These are phyloP conservation scores for Aechmea fasciata DNA, from an alignment of 176 grass and related monocot genomes.

Conservation along the genomic window DNA sequence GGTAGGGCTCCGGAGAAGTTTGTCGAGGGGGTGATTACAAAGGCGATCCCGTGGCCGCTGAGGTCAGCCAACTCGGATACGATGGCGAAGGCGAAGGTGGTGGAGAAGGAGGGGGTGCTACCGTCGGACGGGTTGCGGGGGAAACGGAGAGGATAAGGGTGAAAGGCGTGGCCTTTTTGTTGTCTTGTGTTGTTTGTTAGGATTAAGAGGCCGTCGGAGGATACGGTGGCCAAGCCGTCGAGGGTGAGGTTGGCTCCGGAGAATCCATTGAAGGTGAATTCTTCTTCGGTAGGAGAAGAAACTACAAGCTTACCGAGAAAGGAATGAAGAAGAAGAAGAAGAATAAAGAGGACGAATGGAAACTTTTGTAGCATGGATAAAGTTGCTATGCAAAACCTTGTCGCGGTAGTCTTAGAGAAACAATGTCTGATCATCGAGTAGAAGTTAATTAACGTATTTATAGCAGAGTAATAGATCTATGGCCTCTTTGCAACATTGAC, in stretches of 20 bases:
- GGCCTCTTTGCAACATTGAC: no score
- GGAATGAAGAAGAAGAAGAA: not conserved
- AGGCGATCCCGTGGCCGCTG: conserved; percentile 20
- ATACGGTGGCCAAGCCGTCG: not conserved
- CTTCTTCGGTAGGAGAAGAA: not conserved
- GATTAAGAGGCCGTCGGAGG: conserved; percentile 8
- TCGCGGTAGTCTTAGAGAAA: not conserved
- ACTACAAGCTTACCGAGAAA: not conserved
- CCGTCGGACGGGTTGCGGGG: not conserved
- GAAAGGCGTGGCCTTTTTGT: conserved; percentile 23
- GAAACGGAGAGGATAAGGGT: conserved; percentile 12
- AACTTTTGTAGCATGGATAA: not conserved
- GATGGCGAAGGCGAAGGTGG: conserved; percentile 32
- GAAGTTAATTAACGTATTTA: not conserved
- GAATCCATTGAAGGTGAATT: conserved; percentile 27
- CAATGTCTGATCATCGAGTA: not conserved
- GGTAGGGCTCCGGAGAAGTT: not conserved
- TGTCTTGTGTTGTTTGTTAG: conserved; percentile 18
- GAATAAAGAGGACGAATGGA: not conserved
- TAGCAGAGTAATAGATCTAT: not conserved
- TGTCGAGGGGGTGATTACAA: conserved; percentile 15
- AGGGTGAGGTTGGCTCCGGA: conserved; percentile 13
- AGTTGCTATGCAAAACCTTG: not conserved
- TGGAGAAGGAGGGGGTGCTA: conserved; percentile 24
- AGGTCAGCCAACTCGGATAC: not conserved